Conservation (phyloP, 78 protist genomes). For the Cyanophora paradoxa region DNA sequence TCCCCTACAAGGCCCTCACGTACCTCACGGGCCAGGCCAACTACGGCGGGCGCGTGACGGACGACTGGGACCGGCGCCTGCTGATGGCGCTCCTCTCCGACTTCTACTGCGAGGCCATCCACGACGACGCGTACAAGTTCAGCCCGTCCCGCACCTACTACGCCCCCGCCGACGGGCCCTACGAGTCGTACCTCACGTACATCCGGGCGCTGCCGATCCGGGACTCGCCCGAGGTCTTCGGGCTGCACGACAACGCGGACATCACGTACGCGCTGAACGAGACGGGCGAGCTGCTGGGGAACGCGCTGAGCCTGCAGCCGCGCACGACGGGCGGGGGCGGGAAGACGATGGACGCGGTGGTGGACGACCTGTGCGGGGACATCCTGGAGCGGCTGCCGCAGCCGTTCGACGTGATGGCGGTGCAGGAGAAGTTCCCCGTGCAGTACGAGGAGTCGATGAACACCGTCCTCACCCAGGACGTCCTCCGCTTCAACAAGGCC, state of each 20-base stretch:
- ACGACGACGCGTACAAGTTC: constrained; percentile 15
- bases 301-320: constrained; percentile 55
- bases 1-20: constrained; percentile 60
- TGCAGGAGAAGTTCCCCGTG: constrained; percentile 26
- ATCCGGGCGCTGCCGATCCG: constrained; percentile 25
- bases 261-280: constrained; percentile 63
- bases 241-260: constrained; percentile 78
- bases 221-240: constrained; percentile 65
- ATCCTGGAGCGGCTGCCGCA: constrained; percentile 16
- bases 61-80: constrained; percentile 49
- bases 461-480: constrained; percentile 72
- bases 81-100: constrained; percentile 6
- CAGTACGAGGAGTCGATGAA: constrained; percentile 60
- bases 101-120: neutral
- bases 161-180: constrained; percentile 1
- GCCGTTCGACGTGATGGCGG: constrained; percentile 27
- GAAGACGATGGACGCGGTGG: constrained; percentile 19
- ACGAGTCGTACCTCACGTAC: neutral
- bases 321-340: constrained; percentile 20
- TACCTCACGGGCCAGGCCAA: constrained; percentile 53
- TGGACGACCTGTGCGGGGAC: constrained; percentile 2
- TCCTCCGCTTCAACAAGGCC: constrained; percentile 57
- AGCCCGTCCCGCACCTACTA: constrained; percentile 26
- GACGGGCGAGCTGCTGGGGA: constrained; percentile 29
- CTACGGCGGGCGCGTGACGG: constrained; percentile 83